These are phyloP conservation scores for Quercus cerris DNA, from an alignment of 306 rosid species.

Conservation along the genomic window DNA sequence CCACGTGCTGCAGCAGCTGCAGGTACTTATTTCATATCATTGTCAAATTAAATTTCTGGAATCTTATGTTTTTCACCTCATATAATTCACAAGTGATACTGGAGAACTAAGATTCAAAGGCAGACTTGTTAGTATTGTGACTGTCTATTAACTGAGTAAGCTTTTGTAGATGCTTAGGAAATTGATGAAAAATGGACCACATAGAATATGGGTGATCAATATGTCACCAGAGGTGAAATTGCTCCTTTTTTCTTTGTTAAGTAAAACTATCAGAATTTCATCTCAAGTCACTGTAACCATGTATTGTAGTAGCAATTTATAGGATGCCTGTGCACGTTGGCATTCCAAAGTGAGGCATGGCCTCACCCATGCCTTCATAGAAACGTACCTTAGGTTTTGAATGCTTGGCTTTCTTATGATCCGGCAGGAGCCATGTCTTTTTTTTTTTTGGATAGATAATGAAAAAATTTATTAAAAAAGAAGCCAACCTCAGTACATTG, in stretches of 20 bases:
- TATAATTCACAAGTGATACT: not conserved
- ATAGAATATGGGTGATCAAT: not conserved
- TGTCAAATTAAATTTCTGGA: not conserved
- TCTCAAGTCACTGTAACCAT: not conserved
- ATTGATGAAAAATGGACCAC: not conserved
- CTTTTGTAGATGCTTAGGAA: not conserved
- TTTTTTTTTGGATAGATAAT: too few species aligned
- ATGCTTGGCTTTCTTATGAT: not conserved
- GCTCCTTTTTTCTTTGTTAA: not conserved
- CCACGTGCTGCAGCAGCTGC: conserved; percentile 58
- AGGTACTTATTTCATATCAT: conserved; percentile 11
- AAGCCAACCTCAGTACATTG: too few species aligned
- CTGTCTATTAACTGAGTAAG: not conserved
- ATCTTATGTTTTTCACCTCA: not conserved
- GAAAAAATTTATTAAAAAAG: too few species aligned
- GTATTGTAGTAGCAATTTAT: not conserved
- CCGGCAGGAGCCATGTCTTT: not conserved
- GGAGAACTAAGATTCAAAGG: not conserved
- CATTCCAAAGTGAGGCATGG: not conserved
- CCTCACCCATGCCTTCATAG: not conserved
- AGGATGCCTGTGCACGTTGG: not conserved
- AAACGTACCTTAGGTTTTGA: not conserved
- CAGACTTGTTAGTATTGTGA: not conserved
- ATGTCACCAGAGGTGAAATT: not conserved
- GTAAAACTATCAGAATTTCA: not conserved